Evolutionary conservation across 371 early-diverging fungal species (phyloP).

Genomic region (Nematocida minor): DNA sequence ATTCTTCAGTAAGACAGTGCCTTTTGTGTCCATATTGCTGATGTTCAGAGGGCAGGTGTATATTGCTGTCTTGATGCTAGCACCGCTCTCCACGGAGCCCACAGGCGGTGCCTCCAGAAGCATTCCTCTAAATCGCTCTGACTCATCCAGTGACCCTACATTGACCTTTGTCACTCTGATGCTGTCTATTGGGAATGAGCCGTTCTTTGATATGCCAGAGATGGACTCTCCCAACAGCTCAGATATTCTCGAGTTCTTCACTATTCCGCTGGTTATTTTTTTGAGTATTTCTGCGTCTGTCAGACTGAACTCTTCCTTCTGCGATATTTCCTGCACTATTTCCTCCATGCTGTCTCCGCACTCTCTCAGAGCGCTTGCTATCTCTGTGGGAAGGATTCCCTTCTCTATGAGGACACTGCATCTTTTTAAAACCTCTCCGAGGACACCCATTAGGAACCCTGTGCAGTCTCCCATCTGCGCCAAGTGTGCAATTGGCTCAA

Average conservation of each 20-base stretch:
- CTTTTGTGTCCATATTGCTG: slow-evolving; percentile 92
- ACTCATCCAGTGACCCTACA: slow-evolving; percentile 82
- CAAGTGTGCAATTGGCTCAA: slow-evolving; percentile 58
- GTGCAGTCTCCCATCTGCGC: slow-evolving; percentile 59
- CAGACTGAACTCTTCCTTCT: slow-evolving; percentile 24
- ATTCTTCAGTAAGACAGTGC: slow-evolving; percentile 88
- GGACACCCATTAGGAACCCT: slow-evolving; percentile 53
- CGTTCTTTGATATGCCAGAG: slow-evolving; percentile 22
- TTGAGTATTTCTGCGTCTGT: slow-evolving; percentile 3
- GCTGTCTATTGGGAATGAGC: slow-evolving; percentile 56
- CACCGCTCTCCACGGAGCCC: slow-evolving; percentile 64
- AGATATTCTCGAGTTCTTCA: slow-evolving; percentile 47
- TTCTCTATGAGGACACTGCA: slow-evolving; percentile 44
- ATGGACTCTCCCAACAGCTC: slow-evolving; percentile 50
- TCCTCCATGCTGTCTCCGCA: slow-evolving; percentile 22
- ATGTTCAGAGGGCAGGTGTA: slow-evolving; percentile 90
- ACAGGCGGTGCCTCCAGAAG: slow-evolving; percentile 89
- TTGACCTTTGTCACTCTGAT: slow-evolving; percentile 72
- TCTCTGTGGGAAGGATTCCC: slow-evolving; percentile 54
- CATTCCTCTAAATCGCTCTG: slow-evolving; percentile 86
- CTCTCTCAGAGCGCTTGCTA: slow-evolving; percentile 52
- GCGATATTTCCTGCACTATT: background rate
- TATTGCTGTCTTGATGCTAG: slow-evolving; percentile 74
- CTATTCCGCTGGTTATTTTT: slow-evolving; percentile 49
- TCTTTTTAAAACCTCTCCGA: slow-evolving; percentile 53